Evolutionary conservation across 2,329 filamentous ascomycete genomes (phyloP), one percentile per base, ranked within the genome.

Genomic region (Juglanconis juglandina): DNA sequence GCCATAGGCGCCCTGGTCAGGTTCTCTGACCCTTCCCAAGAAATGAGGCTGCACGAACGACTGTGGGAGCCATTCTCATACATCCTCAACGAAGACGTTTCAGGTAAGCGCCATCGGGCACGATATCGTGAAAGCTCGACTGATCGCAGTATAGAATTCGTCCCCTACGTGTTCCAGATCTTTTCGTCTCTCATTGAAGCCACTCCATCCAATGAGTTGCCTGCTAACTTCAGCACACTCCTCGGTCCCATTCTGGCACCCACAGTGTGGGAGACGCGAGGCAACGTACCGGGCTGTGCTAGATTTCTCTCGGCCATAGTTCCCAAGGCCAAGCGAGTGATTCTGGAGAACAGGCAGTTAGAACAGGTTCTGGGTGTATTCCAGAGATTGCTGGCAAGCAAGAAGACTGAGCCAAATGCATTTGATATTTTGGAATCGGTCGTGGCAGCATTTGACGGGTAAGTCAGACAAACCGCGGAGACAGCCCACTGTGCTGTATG

Each of bases 161-260:
- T 92, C 70, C 95, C 94, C 5, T 99, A 98, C 68, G 87, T 98
- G 57, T 96, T 99, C 81, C 95, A 99, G 73, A 85, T 99, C 41
- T 90, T 98, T 65, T 91, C 94, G 3, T 91, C 94, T 56, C 84
- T 99, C 13, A 83, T 99, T 3, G 94, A 98, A 75, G 86, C 89
- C 7, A 94, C 95, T 68, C 90, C 91, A 0, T 83, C 88, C 0
- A 88, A 86, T n/a, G 82, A 88, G 8, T 80, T 98, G 35, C 91
- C 92, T 2, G 84, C 86, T 33, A 89, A 92, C 70, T 97, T 96
- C 79, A 88, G 90, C 72, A 83, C 84, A 6, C 79, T 99, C 50
- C 84, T 98, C 47, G 81, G 81, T 0, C 91, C 92, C 4, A 84
- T 98, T 37, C 83, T 99, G 50, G 85, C 85, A 65, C 91, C 91